phyloP scores from a whole-genome alignment of 1,139 yeast genomes.

The Debaryomyces sp. region DNA sequence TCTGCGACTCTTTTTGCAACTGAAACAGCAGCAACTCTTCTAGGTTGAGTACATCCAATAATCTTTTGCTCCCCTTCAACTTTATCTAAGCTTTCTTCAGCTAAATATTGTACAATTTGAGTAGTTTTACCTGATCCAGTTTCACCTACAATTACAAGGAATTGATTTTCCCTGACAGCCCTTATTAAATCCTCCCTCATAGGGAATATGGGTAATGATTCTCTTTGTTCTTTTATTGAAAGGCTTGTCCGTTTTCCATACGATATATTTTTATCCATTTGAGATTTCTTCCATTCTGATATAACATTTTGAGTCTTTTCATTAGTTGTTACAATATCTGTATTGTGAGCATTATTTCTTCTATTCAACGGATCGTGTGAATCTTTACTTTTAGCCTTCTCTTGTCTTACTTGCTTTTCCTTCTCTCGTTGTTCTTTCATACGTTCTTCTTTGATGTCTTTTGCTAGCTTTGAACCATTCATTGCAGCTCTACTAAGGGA shows the following conservation, averaged over 20 bases:
- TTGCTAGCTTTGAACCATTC: constrained; percentile 72
- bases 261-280: constrained; percentile 38
- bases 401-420: constrained; percentile 33
- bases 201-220: constrained; percentile 70
- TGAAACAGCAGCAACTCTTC: constrained; percentile 94
- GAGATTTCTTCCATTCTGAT: constrained; percentile 54
- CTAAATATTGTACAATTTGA: constrained; percentile 85
- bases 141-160: constrained; percentile 54
- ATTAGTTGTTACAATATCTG: constrained; percentile 9
- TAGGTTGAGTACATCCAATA: constrained; percentile 93
- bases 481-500: constrained; percentile 75
- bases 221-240: constrained; percentile 67
- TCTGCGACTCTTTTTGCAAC: constrained; percentile 92
- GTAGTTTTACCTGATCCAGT: constrained; percentile 99
- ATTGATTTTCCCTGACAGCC: constrained; percentile 52
- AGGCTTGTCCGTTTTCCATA: constrained; percentile 58
- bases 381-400: constrained; percentile 23
- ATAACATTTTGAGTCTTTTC: constrained; percentile 25
- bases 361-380: constrained; percentile 46
- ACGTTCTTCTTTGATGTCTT: constrained; percentile 64
- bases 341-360: constrained; percentile 8
- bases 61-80: constrained; percentile 38
- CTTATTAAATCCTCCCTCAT: constrained; percentile 61
- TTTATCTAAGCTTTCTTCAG: constrained; percentile 76
- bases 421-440: constrained; percentile 51